These are phyloP conservation scores for Gonium pectorale DNA, from an alignment of 139 green algal genomes.

Conservation along the genomic window DNA sequence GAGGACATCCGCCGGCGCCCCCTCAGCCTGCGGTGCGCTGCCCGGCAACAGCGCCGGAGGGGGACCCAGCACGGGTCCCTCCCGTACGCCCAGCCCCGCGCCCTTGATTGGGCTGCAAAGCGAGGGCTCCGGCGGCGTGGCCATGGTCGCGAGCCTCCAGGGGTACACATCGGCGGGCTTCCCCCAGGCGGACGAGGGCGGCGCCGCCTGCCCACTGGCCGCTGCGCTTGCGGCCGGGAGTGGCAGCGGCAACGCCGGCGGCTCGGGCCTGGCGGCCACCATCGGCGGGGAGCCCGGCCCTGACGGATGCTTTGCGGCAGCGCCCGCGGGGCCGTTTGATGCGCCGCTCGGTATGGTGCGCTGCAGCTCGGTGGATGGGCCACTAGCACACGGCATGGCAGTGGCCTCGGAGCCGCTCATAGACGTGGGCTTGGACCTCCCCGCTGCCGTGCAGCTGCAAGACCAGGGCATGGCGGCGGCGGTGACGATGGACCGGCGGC, in stretches of 20 bases:
- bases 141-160: neutral
- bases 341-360: neutral
- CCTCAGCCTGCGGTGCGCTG: too few relatives aligned
- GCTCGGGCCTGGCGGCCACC: neutral
- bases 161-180: slow-evolving; percentile 37
- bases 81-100: slow-evolving; percentile 16
- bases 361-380: neutral
- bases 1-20: neutral
- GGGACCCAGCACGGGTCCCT: neutral
- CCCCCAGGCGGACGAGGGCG: slow-evolving; percentile 37
- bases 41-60: slow-evolving; percentile 7
- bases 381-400: neutral
- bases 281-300: neutral
- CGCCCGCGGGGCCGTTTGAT: slow-evolving; percentile 33
- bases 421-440: slow-evolving; percentile 38
- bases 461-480: slow-evolving; percentile 3
- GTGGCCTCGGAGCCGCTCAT: slow-evolving; percentile 32
- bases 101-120: neutral
- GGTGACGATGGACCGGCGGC: neutral
- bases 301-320: neutral
- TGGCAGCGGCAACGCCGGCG: neutral
- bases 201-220: slow-evolving; percentile 12
- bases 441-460: slow-evolving; percentile 40
- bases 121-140: neutral
- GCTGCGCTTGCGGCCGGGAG: neutral